Conservation (phyloP, 2,329 filamentous ascomycete species). For the Leptographium wingfieldii region DNA sequence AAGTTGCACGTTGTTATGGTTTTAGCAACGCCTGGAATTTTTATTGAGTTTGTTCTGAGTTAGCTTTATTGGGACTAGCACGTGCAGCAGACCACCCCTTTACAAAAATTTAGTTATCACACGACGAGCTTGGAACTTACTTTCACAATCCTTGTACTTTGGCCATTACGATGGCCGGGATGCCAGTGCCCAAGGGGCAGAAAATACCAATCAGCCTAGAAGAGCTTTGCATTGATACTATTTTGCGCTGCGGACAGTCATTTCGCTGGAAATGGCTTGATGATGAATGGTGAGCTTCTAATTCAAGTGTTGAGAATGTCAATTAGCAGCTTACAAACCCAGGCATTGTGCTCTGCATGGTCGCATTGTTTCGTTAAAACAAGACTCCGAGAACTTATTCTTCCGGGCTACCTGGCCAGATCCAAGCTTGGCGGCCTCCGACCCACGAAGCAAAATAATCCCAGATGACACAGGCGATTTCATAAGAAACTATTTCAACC, state of each 20-base stretch:
- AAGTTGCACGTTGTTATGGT: background rate
- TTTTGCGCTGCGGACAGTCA: slow-evolving; percentile 85
- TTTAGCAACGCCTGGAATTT: background rate
- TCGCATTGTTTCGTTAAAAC: slow-evolving; percentile 71
- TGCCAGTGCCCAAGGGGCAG: slow-evolving; percentile 50
- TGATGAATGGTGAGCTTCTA: slow-evolving; percentile 58
- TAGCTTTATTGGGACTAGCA: background rate
- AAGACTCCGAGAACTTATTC: slow-evolving; percentile 66
- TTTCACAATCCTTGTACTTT: background rate
- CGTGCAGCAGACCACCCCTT: background rate
- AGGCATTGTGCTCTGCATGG: slow-evolving; percentile 77
- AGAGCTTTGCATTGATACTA: slow-evolving; percentile 90
- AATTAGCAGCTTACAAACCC: background rate
- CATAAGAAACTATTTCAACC: slow-evolving; percentile 75
- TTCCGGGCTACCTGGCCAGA: slow-evolving; percentile 57
- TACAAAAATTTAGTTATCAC: background rate
- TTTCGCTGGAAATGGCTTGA: slow-evolving; percentile 87
- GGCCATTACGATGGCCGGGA: background rate
- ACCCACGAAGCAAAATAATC: background rate
- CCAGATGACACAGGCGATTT: slow-evolving; percentile 60
- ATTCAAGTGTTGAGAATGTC: too few relatives aligned
- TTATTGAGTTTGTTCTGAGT: background rate
- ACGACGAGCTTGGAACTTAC: background rate
- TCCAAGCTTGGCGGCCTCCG: too few relatives aligned
- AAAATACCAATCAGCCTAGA: slow-evolving; percentile 71